phyloP scores from a whole-genome alignment of 1,284 basidiomycete species.

The Cerioporus squamosus region DNA sequence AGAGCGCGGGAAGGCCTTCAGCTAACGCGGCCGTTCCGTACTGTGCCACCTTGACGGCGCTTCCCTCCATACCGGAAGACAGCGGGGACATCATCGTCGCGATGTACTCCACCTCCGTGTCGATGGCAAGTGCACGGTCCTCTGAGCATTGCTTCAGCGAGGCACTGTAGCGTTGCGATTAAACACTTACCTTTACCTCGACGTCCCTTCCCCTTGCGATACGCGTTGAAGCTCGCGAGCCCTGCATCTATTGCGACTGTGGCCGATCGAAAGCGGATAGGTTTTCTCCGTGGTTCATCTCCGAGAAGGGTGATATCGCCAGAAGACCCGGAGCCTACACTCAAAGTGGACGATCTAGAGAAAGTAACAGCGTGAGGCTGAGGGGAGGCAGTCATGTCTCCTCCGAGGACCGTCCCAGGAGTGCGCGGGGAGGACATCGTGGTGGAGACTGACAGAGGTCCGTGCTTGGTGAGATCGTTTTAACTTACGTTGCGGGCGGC shows the following conservation, averaged over 20 bases:
- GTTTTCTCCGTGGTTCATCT: not conserved
- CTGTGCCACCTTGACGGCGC: conserved; percentile 13
- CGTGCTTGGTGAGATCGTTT: not conserved
- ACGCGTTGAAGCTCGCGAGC: not conserved
- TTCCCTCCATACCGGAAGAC: conserved; percentile 7
- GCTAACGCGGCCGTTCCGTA: conserved; percentile 9
- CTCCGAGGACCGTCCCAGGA: not conserved
- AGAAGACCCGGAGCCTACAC: not conserved
- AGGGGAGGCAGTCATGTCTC: not conserved
- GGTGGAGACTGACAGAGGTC: not conserved
- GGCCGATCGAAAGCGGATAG: conserved; percentile 3
- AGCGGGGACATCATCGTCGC: conserved; percentile 16
- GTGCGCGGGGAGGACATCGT: not conserved
- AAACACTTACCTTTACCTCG: not conserved
- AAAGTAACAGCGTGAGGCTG: not conserved
- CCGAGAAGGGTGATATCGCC: not conserved
- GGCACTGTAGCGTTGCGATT: too few relatives aligned
- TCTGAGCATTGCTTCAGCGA: not conserved
- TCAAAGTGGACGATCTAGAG: not conserved
- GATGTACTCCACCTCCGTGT: conserved; percentile 12
- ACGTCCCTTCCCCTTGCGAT: not conserved
- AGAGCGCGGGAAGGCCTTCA: conserved; percentile 17
- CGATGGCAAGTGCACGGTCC: conserved; percentile 6
- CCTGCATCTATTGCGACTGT: conserved; percentile 1
- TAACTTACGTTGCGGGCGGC: not conserved